Base-by-base conservation (phyloP, 306 rosid species). In the Vachellia pachyceras region DNA sequence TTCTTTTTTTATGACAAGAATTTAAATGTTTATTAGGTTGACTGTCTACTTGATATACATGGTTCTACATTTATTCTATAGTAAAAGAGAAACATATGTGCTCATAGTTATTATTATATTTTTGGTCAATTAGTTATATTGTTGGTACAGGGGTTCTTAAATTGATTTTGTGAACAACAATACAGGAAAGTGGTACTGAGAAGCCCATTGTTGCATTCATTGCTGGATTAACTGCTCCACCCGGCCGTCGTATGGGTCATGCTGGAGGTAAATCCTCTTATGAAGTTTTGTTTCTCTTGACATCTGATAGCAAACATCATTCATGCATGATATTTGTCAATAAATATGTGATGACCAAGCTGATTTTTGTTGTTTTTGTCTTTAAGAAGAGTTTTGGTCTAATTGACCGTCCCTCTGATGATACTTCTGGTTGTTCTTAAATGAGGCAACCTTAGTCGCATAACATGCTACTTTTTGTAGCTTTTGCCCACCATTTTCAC, bases 161-260 rank as follows among this genome's bases (percentile, higher is more conserved):
- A 70, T 67, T 75, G 10, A 79, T 80, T 76, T 72, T 52, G 20
- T 75, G 74, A 73, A 75, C 45, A 73, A 37, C 3, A 45, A 50
- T 79, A 79, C 93, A 96, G 99, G 99, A 86, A 87, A 96, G 98
- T 55, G 99, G 99, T 37, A 96, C 97, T 78, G 89, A 94, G 91
- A 96, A 96, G 87, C 99, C 97, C 33, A 11, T 96, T 76, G 99
- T 94, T 84, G 98, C 92, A 57, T 94, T 94, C 79, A 94, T 96
- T 87, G 99, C 98, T 86, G 99, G 99, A 79, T 90, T 29, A 77
- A 96, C 98, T 81, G 99, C 99, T 69, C 99, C 99, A 37, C 99
- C 99, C 36, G 99, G 99, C 25, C 98, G 98, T 61, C 97, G 99
- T 36, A 96, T 96, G 99, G 99, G 99, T 79, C 99, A 96, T 77